These are phyloP conservation scores for Paradendryphiella salina DNA, from an alignment of 2,329 filamentous ascomycete species.

Conservation along the genomic window DNA sequence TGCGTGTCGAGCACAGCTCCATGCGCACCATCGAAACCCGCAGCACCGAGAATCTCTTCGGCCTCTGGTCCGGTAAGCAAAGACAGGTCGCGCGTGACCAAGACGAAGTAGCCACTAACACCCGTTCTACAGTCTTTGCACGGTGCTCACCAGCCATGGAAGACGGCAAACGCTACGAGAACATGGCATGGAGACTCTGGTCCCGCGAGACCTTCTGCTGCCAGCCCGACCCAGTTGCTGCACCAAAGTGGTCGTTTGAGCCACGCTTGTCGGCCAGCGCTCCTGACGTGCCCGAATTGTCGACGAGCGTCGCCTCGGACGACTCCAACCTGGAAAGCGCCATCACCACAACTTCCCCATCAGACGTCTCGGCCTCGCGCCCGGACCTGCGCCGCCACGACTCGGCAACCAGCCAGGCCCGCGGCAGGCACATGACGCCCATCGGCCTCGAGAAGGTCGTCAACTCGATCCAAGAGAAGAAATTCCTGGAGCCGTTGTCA, in stretches of 20 bases:
- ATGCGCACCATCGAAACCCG: conserved; percentile 94
- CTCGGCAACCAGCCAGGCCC: conserved; percentile 69
- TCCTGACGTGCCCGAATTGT: conserved; percentile 50
- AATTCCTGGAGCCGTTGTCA: conserved; percentile 64
- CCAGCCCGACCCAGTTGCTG: conserved; percentile 59
- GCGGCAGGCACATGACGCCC: conserved; percentile 87
- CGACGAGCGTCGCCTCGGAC: conserved; percentile 53
- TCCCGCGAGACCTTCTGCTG: conserved; percentile 91
- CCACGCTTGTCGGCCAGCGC: conserved; percentile 33
- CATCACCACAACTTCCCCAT: conserved; percentile 53
- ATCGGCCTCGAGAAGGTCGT: conserved; percentile 93
- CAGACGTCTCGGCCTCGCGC: conserved; percentile 56
- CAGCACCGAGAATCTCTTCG: conserved; percentile 90
- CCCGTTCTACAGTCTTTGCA: conserved; percentile 71
- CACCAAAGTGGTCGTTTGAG: conserved; percentile 42
- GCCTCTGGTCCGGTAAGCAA: conserved; percentile 91
- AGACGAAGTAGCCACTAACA: conserved; percentile 26
- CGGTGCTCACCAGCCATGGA: conserved; percentile 93
- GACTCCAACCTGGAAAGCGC: conserved; percentile 46
- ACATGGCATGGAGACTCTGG: conserved; percentile 93
- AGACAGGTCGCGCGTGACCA: neutral
- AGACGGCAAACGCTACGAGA: conserved; percentile 88
- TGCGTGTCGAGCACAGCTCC: conserved; percentile 87
- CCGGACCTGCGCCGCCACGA: conserved; percentile 73
- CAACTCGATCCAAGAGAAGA: conserved; percentile 84